Conservation (phyloP, 108 stramenopile species). For the Epipyxis sp. region DNA sequence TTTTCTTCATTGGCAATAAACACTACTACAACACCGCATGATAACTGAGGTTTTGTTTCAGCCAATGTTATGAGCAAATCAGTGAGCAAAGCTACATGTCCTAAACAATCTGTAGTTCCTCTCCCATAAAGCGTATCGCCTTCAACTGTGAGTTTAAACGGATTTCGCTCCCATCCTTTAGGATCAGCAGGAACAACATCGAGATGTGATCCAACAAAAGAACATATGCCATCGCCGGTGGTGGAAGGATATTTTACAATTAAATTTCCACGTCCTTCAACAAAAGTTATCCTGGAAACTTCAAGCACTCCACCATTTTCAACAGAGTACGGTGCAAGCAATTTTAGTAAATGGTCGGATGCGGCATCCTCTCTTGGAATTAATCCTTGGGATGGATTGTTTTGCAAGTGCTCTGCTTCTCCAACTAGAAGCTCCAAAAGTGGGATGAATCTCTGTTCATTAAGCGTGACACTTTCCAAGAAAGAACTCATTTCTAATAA, state of each 20-base stretch:
- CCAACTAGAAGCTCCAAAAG: slow-evolving; percentile 60
- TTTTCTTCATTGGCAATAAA: slow-evolving; percentile 67
- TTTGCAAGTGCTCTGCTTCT: slow-evolving; percentile 54
- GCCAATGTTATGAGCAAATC: slow-evolving; percentile 54
- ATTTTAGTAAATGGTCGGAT: slow-evolving; percentile 51
- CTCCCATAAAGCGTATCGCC: slow-evolving; percentile 62
- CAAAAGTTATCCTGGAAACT: slow-evolving; percentile 56
- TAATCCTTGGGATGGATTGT: slow-evolving; percentile 46
- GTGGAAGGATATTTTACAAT: slow-evolving; percentile 59
- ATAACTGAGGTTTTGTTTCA: slow-evolving; percentile 49
- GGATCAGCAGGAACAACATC: slow-evolving; percentile 63
- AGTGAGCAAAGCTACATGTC: slow-evolving; percentile 64
- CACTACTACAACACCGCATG: slow-evolving; percentile 48
- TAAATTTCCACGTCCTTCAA: slow-evolving; percentile 58
- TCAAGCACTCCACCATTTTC: slow-evolving; percentile 64
- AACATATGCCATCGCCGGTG: slow-evolving; percentile 44
- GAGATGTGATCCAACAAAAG: slow-evolving; percentile 62
- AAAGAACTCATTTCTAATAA: background rate
- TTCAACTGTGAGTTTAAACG: slow-evolving; percentile 56
- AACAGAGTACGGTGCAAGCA: slow-evolving; percentile 48
- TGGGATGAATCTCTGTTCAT: slow-evolving; percentile 56
- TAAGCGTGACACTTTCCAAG: slow-evolving; percentile 38
- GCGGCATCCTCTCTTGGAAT: slow-evolving; percentile 55
- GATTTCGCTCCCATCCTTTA: slow-evolving; percentile 59
- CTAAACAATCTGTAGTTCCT: slow-evolving; percentile 66